Base-by-base conservation (phyloP, 805 yeast species). In the Ogataea angusta region DNA sequence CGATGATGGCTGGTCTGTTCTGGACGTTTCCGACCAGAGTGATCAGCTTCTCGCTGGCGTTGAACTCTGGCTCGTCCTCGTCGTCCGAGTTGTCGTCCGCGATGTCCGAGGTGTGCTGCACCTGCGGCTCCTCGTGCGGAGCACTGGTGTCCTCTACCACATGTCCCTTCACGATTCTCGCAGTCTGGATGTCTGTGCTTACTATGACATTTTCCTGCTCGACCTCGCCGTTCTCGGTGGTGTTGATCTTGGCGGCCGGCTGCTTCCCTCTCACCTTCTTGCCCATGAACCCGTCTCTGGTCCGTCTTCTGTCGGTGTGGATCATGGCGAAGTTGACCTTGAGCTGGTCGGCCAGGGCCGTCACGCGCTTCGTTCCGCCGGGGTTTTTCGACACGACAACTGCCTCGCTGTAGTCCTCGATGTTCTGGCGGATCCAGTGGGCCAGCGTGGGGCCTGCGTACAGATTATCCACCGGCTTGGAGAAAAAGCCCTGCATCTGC, bases 361-460 rank as follows among this genome's bases (percentile, higher is more conserved):
- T 93, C 39, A 93, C 99, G 52, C 99, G 78, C 63, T 93, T 93
- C 15, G 99, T 90, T 42, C 99, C 99, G 48, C 99, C 99, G 15
- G 99, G 98, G 66, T 93, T 93, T 63, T 93, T 93, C n/a, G 97
- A 89, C 10, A 93, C 99, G 40, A 93, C 95, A 18, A 95, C 99
- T 2, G 96, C 91, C 46, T 82, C 81, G 53, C 78, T 72, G 72
- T 86, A 88, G 59, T 91, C 88, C 26, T 82, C 80, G 35, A 93
- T 83, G 56, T 93, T 85, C 62, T 85, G 93, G 54, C 85, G 80
- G 55, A 93, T 91, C 99, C 99, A 93, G 54, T 86, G 78, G 21
- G 96, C 97, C 52, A 93, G 74, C 29, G 96, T 86, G 35, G 99
- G 99, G 2, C 95, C 96, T 19, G 97, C 97, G 57, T 88, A 89